A percentile compares a stretch with the other conserved stretches of the same genome.
phyloP scores from a whole-genome alignment of 2,329 filamentous ascomycete species.

The Botrytis porri region DNA sequence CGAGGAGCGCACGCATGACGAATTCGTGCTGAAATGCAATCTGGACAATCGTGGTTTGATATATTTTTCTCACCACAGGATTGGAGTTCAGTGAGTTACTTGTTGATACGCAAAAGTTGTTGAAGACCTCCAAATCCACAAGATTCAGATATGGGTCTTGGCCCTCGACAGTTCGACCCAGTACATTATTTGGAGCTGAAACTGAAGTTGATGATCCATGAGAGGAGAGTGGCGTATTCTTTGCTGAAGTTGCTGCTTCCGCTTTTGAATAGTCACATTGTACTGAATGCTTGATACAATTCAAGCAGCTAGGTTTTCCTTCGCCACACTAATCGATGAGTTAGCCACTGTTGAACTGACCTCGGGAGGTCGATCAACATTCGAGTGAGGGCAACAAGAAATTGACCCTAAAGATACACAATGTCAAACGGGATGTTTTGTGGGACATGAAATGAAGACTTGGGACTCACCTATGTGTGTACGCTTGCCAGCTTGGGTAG shows the following conservation, averaged over 20 bases:
- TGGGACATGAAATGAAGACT: neutral
- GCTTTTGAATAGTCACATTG: slow-evolving; percentile 16
- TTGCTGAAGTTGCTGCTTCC: neutral
- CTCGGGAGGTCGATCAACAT: neutral
- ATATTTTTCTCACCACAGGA: slow-evolving; percentile 43
- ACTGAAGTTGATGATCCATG: neutral
- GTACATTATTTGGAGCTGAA: neutral
- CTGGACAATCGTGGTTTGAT: slow-evolving; percentile 44
- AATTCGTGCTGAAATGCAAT: slow-evolving; percentile 45
- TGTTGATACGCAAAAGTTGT: slow-evolving; percentile 49
- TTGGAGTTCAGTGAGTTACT: slow-evolving; percentile 44
- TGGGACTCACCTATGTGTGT: neutral
- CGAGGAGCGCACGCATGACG: slow-evolving; percentile 46
- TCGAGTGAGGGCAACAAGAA: neutral
- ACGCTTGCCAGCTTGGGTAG: neutral
- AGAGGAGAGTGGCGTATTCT: neutral
- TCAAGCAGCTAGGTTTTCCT: slow-evolving; percentile 21
- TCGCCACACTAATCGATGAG: slow-evolving; percentile 23
- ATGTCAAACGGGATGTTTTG: neutral
- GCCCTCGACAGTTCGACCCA: neutral
- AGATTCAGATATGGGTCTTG: slow-evolving; percentile 1
- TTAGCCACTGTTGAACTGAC: slow-evolving; percentile 19
- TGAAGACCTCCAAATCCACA: slow-evolving; percentile 48
- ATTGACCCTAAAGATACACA: neutral
- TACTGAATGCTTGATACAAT: slow-evolving; percentile 22